phyloP scores from a whole-genome alignment of 208 protist species.

The Trypanosoma cruzi region DNA sequence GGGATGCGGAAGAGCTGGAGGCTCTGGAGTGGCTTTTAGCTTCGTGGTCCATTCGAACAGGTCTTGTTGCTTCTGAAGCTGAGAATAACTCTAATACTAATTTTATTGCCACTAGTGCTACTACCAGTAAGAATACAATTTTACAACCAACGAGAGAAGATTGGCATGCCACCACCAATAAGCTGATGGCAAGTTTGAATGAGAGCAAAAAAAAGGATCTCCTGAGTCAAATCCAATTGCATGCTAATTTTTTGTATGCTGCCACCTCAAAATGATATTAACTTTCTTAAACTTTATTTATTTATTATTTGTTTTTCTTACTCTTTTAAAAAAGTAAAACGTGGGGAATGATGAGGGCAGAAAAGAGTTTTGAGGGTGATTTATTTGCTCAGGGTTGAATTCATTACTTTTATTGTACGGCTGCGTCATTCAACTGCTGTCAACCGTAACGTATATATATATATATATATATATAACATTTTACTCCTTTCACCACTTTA shows the following conservation, averaged over 20 bases:
- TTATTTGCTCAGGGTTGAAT: no score
- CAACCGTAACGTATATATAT: slow-evolving; percentile 10
- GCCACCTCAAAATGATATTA: not conserved
- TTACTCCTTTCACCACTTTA: no score
- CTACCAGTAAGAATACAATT: not conserved
- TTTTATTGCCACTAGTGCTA: not conserved
- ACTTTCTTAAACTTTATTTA: no score
- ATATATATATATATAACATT: no score
- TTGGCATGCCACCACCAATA: not conserved
- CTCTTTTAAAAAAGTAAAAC: no score
- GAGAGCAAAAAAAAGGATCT: not conserved
- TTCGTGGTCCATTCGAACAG: not conserved
- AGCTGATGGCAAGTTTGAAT: not conserved
- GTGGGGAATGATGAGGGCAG: no score
- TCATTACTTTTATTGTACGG: no score
- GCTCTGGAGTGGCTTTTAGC: slow-evolving; percentile 16
- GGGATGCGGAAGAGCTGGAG: not conserved
- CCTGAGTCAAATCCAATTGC: not conserved
- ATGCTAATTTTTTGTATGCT: not conserved
- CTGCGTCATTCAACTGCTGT: no score
- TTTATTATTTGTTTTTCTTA: not conserved
- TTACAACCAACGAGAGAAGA: not conserved
- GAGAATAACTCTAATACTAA: not conserved
- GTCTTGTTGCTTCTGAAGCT: not conserved
- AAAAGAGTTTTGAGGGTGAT: no score